A percentile compares a stretch with the other conserved stretches of the same genome.
These are phyloP conservation scores for Favolaschia claudopus DNA, from an alignment of 768 basidiomycete genomes.

Conservation along the genomic window DNA sequence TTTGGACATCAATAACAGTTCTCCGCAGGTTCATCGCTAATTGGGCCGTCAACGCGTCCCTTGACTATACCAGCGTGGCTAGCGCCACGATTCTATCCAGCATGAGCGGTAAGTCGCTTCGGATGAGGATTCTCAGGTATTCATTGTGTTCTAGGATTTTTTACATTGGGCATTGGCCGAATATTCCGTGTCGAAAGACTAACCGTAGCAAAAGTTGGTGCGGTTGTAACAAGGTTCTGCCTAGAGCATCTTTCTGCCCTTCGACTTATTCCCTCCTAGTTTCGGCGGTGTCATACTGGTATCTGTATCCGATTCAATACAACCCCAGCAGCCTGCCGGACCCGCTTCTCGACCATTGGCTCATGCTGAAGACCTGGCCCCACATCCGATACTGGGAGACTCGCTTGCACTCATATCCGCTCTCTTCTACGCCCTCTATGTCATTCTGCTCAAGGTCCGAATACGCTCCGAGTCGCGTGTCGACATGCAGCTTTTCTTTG, in stretches of 20 bases:
- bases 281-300: constrained; percentile 87
- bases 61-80: constrained; percentile 92
- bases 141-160: constrained; percentile 71
- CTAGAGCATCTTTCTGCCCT: background rate
- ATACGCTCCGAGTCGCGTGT: constrained; percentile 83
- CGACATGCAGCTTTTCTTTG: constrained; percentile 95
- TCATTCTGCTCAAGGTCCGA: constrained; percentile 87
- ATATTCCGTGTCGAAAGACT: constrained; percentile 83
- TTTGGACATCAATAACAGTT: background rate
- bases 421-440: constrained; percentile 87
- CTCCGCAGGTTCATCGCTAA: constrained; percentile 77
- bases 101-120: constrained; percentile 75
- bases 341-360: constrained; percentile 20
- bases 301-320: constrained; percentile 82
- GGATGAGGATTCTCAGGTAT: background rate
- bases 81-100: constrained; percentile 90
- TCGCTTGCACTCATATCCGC: constrained; percentile 86
- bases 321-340: constrained; percentile 25
- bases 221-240: constrained; percentile 80
- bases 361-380: constrained; percentile 27
- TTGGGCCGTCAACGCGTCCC: constrained; percentile 85
- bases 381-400: constrained; percentile 74
- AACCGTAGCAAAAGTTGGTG: constrained; percentile 73
- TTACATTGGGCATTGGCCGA: constrained; percentile 86
- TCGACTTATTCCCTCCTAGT: constrained; percentile 45